Evolutionary conservation across 495 filamentous ascomycete genomes (phyloP), one percentile per base, ranked within the genome.

Genomic region (Cudoniella acicularis): DNA sequence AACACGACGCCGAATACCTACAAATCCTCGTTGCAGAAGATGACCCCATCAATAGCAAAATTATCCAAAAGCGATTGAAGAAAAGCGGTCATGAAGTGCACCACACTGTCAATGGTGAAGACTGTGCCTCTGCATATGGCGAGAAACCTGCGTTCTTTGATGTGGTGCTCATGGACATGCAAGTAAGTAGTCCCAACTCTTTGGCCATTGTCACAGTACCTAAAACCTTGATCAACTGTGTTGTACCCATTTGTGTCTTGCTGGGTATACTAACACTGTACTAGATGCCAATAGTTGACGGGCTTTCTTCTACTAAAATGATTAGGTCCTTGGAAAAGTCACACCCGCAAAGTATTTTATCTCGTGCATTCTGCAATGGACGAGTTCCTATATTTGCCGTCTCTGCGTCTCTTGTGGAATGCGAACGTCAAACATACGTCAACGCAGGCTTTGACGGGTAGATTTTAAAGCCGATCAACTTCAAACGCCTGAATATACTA

Each of bases 131-230:
- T 47, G 74, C 80, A 4, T 93, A 90, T 66, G 74, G 69, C 23
- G 84, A 87, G 20, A 78, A 82, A 46, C 75, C 81, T 1, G 66
- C 64, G 43, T 69, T 54, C 16, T 95, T 87, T 64, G 92, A 98
- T 70, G 85, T 92, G n/a, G 77, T 98, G 17, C 77, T 98, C 66
- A 98, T 98, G 93, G 93, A 98, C 67, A 91, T 96, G 75, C 92
- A 96, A 78, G 60, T 63, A 41, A 58, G 60, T 50, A 47, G n/a
- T 90, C 90, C 64, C 66, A 78, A 73, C 23, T 42, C 23, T 18
- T n/a, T n/a, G n/a, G n/a, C 54, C 40, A 18, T 25, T 17, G 17
- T 23, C 46, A 1, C 49, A 49, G 25, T 64, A n/a, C 60, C 26
- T 13, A 13, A 36, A n/a, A n/a, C n/a, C n/a, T n/a, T n/a, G n/a